A percentile compares a stretch with the other conserved stretches of the same genome.
Conservation (phyloP, 129 eudicot species). For the Tagetes erecta region DNA sequence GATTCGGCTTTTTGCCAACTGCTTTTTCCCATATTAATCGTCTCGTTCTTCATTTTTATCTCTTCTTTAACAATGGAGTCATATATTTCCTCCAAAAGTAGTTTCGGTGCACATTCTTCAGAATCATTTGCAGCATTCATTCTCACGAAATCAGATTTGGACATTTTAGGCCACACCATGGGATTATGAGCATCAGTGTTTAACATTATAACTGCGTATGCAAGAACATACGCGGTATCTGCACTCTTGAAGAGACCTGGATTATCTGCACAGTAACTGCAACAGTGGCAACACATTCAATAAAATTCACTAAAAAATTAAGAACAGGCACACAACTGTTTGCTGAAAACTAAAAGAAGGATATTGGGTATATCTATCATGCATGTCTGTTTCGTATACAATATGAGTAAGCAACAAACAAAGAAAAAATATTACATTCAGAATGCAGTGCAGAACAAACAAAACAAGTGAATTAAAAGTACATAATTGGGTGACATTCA, state of each 20-base stretch:
- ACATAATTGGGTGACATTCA: not conserved
- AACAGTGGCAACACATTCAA: slow-evolving; percentile 28
- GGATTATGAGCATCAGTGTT: slow-evolving; percentile 97
- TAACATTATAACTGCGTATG: slow-evolving; percentile 94
- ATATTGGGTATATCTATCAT: not conserved
- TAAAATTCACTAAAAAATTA: slow-evolving; percentile 1
- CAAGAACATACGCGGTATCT: slow-evolving; percentile 92
- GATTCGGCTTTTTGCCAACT: slow-evolving; percentile 60
- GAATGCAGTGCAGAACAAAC: not conserved
- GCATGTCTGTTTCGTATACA: not conserved
- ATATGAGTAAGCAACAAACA: not conserved
- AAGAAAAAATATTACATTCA: not conserved
- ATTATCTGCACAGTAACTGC: slow-evolving; percentile 94
- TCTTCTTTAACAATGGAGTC: slow-evolving; percentile 87
- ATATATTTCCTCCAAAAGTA: slow-evolving; percentile 78
- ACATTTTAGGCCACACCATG: slow-evolving; percentile 91
- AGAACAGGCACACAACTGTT: not conserved
- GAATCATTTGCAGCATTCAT: slow-evolving; percentile 71
- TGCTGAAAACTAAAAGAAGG: not conserved
- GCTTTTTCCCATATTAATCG: slow-evolving; percentile 40
- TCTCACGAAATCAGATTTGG: slow-evolving; percentile 80
- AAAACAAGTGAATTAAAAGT: not conserved
- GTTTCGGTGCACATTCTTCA: slow-evolving; percentile 68
- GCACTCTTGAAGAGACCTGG: slow-evolving; percentile 88
- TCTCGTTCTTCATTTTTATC: slow-evolving; percentile 78